These are phyloP conservation scores for Populus euphratica DNA, from an alignment of 345 rosid species.

Conservation along the genomic window DNA sequence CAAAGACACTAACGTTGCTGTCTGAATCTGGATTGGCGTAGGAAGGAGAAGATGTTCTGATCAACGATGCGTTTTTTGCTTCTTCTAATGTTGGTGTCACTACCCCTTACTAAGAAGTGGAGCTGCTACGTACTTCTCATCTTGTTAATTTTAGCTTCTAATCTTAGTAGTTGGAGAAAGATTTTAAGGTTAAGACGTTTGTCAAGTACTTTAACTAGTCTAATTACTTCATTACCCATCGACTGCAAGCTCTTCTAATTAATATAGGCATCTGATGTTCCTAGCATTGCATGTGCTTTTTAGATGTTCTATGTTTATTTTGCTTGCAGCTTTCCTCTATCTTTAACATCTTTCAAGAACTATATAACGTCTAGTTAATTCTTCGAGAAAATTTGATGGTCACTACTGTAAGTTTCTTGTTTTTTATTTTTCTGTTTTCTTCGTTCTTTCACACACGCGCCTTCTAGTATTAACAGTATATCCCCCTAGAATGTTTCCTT, in stretches of 20 bases:
- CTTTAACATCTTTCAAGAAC: neutral
- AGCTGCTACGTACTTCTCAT: neutral
- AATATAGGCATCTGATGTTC: constrained; percentile 1
- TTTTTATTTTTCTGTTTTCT: neutral
- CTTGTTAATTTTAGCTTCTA: neutral
- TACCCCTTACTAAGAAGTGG: constrained; percentile 16
- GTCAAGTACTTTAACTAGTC: constrained; percentile 2
- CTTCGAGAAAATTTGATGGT: neutral
- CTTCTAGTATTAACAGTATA: no score
- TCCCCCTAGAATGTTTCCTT: no score
- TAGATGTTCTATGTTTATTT: neutral
- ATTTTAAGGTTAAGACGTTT: neutral
- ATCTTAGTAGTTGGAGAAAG: constrained; percentile 1
- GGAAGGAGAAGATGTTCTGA: constrained; percentile 31
- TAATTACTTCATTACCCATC: constrained; percentile 8
- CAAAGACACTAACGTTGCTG: neutral
- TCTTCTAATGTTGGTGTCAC: constrained; percentile 21
- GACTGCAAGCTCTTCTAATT: constrained; percentile 1
- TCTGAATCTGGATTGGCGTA: neutral
- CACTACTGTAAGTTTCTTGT: neutral
- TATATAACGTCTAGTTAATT: neutral
- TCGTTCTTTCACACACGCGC: no score
- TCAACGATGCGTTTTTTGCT: constrained; percentile 20
- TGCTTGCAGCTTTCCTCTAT: neutral
- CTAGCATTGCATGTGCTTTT: neutral